Conservation (phyloP, 176 grass and related monocot species). For the Carex pumila region DNA sequence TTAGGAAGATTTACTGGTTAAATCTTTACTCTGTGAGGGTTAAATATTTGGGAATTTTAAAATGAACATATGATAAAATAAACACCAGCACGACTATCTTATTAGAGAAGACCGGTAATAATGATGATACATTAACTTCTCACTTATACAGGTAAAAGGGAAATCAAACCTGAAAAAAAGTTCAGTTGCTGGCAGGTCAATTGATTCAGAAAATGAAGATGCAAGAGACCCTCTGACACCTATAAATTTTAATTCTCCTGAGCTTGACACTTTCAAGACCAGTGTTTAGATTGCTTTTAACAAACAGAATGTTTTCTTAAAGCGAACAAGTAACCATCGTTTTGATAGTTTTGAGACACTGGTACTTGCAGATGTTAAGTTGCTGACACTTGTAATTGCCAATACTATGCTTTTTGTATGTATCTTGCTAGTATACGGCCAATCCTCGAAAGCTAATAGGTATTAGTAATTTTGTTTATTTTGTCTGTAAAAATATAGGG, state of each 20-base stretch:
- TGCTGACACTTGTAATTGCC: not conserved
- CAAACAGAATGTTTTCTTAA: not conserved
- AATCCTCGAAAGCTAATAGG: not conserved
- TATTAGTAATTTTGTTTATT: not conserved
- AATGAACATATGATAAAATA: not conserved
- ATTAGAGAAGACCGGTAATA: not conserved
- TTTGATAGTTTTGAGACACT: not conserved
- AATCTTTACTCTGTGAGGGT: not conserved
- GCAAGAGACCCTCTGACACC: constrained; percentile 5
- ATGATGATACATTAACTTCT: not conserved
- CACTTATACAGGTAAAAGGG: not conserved
- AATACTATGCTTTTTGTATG: constrained; percentile 1
- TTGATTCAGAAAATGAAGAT: not conserved
- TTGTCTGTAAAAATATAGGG: not conserved
- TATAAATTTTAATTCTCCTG: constrained; percentile 14
- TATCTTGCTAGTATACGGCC: not conserved
- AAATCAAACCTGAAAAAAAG: constrained; percentile 3
- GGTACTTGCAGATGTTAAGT: not conserved
- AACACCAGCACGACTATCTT: not conserved
- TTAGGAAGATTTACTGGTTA: not conserved
- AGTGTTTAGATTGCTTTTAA: not conserved
- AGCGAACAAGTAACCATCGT: not conserved
- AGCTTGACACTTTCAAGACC: not conserved
- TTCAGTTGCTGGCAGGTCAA: not conserved
- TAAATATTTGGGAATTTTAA: not conserved